Conservation (phyloP, 1,284 basidiomycete genomes). For the Malassezia sympodialis region DNA sequence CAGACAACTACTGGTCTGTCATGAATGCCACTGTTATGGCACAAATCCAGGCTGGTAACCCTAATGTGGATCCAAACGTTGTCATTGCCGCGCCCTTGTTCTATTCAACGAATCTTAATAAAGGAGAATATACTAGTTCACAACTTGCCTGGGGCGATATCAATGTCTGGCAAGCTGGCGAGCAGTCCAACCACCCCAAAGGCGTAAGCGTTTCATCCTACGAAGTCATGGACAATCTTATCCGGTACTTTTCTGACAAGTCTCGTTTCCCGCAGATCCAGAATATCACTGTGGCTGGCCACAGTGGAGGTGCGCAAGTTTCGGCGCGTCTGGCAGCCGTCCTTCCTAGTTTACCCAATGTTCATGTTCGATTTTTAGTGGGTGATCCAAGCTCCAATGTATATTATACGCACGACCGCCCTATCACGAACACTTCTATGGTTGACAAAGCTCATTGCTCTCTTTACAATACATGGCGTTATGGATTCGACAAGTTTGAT, state of each 20-base stretch:
- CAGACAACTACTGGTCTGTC: conserved; percentile 22
- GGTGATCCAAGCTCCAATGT: conserved; percentile 29
- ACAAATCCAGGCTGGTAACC: conserved; percentile 10
- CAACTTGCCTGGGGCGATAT: conserved; percentile 28
- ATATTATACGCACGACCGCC: conserved; percentile 35
- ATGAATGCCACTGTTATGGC: conserved; percentile 23
- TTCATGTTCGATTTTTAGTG: conserved; percentile 27
- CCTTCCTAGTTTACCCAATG: background rate
- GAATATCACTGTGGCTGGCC: conserved; percentile 32
- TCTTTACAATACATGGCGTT: conserved; percentile 28
- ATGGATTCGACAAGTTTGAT: conserved; percentile 20
- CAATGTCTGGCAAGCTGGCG: conserved; percentile 32
- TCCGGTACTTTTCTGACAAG: conserved; percentile 19
- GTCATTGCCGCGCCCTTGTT: conserved; percentile 34
- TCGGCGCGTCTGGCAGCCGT: conserved; percentile 27
- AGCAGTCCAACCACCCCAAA: conserved; percentile 20
- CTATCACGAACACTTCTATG: conserved; percentile 14
- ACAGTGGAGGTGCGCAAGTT: conserved; percentile 37
- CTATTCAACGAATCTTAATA: conserved; percentile 25
- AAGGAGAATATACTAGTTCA: conserved; percentile 12
- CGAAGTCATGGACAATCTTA: conserved; percentile 21
- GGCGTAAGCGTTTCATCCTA: conserved; percentile 17
- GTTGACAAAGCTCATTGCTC: conserved; percentile 18
- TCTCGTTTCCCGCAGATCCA: conserved; percentile 28
- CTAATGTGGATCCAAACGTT: conserved; percentile 17